Conservation (phyloP, 2,329 filamentous ascomycete genomes). For the Xylariomycetidae sp. region DNA sequence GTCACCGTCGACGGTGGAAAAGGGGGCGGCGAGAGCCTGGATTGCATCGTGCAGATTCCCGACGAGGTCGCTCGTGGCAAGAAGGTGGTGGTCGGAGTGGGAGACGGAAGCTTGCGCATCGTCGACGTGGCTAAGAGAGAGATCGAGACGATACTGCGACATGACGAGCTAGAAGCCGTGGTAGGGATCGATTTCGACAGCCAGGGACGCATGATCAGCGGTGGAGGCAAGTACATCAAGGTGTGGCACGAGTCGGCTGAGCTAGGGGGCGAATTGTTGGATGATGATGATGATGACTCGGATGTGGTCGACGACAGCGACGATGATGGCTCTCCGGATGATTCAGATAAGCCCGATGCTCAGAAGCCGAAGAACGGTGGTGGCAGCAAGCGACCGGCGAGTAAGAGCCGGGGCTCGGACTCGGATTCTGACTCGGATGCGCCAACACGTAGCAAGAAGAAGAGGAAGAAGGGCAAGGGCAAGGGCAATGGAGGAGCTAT, state of each 20-base stretch:
- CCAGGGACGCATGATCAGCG: constrained; percentile 80
- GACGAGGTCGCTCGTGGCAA: constrained; percentile 65
- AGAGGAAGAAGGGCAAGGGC: constrained; percentile 37
- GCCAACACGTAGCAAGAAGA: constrained; percentile 37
- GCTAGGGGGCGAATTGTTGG: constrained; percentile 45
- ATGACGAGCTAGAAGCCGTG: constrained; percentile 86
- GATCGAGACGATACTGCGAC: constrained; percentile 62
- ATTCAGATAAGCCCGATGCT: constrained; percentile 43
- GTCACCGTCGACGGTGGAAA: constrained; percentile 67
- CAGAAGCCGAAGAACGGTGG: constrained; percentile 35
- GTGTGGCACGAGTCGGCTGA: constrained; percentile 77
- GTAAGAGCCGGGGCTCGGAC: constrained; percentile 35
- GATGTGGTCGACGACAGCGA: constrained; percentile 39
- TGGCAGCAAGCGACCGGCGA: constrained; percentile 32
- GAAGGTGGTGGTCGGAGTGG: constrained; percentile 73
- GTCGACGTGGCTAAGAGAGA: constrained; percentile 71
- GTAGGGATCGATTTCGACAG: constrained; percentile 80
- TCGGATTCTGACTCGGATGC: constrained; percentile 42
- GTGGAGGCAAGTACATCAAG: constrained; percentile 80
- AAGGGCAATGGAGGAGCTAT: no score
- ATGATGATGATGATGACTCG: constrained; percentile 36
- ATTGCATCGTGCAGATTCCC: constrained; percentile 70
- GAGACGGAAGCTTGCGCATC: constrained; percentile 74
- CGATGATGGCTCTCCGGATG: constrained; percentile 35
- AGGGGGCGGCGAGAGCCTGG: constrained; percentile 70